Percentiles rank a stretch among this genome's conserved stretches.
Evolutionary conservation across 2,329 filamentous ascomycete species (phyloP).

Genomic region (Botrytis deweyae): DNA sequence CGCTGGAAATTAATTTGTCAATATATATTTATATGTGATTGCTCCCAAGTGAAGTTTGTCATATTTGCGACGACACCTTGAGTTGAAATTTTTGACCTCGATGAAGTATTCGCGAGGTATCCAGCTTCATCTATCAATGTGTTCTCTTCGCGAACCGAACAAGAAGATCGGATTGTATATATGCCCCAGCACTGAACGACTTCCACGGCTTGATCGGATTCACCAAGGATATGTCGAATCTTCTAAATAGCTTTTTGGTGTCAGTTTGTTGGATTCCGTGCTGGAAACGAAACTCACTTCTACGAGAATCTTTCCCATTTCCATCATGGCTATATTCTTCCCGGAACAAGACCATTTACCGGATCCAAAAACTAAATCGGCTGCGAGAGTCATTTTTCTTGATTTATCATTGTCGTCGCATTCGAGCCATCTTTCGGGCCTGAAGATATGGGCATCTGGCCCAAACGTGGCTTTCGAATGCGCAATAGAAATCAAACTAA

Average conservation of each 20-base stretch:
- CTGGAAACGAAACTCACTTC: constrained; percentile 40
- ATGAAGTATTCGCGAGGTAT: not conserved
- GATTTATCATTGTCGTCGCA: constrained; percentile 22
- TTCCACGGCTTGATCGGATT: not conserved
- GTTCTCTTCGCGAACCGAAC: not conserved
- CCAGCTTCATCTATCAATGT: not conserved
- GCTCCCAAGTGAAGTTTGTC: not conserved
- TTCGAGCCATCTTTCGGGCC: constrained; percentile 51
- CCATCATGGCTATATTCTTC: constrained; percentile 49
- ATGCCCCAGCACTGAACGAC: not conserved
- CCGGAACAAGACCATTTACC: constrained; percentile 48
- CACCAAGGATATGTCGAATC: constrained; percentile 3
- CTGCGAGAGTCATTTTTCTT: constrained; percentile 41
- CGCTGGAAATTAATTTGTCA: not conserved
- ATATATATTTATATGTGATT: not conserved
- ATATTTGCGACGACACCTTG: not conserved
- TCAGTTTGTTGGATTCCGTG: not conserved
- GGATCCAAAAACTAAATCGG: constrained; percentile 46
- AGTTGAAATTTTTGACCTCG: not conserved
- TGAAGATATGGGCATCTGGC: constrained; percentile 43
- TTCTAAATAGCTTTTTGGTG: not conserved
- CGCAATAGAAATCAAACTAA: not conserved
- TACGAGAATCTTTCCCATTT: constrained; percentile 49
- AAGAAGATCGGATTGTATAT: not conserved
- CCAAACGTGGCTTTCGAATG: constrained; percentile 35